phyloP scores from a whole-genome alignment of 148 eudicot species.

The Mesembryanthemum crystallinum region DNA sequence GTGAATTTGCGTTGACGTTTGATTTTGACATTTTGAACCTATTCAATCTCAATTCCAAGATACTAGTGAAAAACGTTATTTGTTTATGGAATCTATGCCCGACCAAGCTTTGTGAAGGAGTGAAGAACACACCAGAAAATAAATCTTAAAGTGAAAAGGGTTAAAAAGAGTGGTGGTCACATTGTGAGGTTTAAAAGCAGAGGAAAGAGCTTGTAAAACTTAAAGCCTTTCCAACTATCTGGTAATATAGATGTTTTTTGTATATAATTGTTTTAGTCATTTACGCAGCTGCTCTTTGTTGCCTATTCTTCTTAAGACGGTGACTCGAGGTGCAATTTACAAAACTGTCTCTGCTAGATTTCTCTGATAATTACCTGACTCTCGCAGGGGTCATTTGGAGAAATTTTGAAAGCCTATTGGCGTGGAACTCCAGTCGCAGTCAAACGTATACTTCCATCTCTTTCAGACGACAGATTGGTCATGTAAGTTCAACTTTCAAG shows the following conservation, averaged over 20 bases:
- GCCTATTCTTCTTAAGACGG: constrained; percentile 3
- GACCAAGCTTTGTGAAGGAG: background rate
- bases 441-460: constrained; percentile 96
- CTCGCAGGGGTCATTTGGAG: constrained; percentile 94
- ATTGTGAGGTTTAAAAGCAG: background rate
- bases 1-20: background rate
- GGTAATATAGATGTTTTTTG: background rate
- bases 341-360: background rate
- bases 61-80: background rate
- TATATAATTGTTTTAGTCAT: background rate
- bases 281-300: background rate
- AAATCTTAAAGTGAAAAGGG: background rate
- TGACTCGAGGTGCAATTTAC: background rate
- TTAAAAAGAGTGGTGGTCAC: background rate
- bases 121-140: background rate
- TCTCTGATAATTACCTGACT: constrained; percentile 27
- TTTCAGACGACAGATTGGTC: constrained; percentile 93
- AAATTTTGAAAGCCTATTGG: constrained; percentile 92
- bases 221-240: background rate
- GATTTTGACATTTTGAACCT: background rate
- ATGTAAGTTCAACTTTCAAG: constrained; percentile 50
- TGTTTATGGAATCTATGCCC: background rate
- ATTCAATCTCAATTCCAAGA: background rate
- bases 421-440: constrained; percentile 99
- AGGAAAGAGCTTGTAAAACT: background rate